Evolutionary conservation across 768 basidiomycete species (phyloP).

Genomic region (Phaffia australis): DNA sequence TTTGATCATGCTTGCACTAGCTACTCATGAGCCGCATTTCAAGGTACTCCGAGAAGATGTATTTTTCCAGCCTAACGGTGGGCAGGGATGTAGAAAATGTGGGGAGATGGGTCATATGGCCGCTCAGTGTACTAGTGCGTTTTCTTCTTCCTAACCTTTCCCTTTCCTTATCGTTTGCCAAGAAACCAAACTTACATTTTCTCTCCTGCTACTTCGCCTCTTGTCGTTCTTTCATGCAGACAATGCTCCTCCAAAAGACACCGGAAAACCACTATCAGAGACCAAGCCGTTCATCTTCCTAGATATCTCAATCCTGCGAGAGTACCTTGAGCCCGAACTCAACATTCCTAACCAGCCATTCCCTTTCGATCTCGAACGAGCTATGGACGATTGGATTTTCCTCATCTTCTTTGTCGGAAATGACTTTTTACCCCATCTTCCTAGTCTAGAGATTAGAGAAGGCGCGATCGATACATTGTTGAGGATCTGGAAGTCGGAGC

Average conservation of each 20-base stretch:
- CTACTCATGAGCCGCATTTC: slow-evolving; percentile 98
- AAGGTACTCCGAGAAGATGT: slow-evolving; percentile 96
- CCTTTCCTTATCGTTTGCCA: no score
- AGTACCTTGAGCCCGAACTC: slow-evolving; percentile 95
- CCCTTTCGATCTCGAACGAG: slow-evolving; percentile 85
- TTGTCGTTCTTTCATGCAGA: neutral
- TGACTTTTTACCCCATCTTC: slow-evolving; percentile 96
- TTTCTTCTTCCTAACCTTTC: neutral
- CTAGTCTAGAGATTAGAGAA: slow-evolving; percentile 96
- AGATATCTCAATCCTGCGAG: slow-evolving; percentile 86
- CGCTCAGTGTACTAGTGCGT: slow-evolving; percentile 71
- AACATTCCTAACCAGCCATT: slow-evolving; percentile 65
- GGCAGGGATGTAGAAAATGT: slow-evolving; percentile 72
- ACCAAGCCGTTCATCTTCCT: slow-evolving; percentile 99
- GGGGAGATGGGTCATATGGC: slow-evolving; percentile 92
- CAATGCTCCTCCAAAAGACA: slow-evolving; percentile 8
- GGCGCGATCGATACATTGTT: slow-evolving; percentile 96
- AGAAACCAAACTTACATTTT: no score
- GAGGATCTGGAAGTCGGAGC: slow-evolving; percentile 86
- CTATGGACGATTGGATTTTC: slow-evolving; percentile 99
- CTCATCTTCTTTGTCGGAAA: slow-evolving; percentile 99
- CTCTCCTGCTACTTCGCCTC: neutral
- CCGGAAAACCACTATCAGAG: slow-evolving; percentile 43
- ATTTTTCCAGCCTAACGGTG: slow-evolving; percentile 57
- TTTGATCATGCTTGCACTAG: slow-evolving; percentile 94